Base-by-base conservation (phyloP, 2,329 filamentous ascomycete species). In the Hypocrella siamensis region DNA sequence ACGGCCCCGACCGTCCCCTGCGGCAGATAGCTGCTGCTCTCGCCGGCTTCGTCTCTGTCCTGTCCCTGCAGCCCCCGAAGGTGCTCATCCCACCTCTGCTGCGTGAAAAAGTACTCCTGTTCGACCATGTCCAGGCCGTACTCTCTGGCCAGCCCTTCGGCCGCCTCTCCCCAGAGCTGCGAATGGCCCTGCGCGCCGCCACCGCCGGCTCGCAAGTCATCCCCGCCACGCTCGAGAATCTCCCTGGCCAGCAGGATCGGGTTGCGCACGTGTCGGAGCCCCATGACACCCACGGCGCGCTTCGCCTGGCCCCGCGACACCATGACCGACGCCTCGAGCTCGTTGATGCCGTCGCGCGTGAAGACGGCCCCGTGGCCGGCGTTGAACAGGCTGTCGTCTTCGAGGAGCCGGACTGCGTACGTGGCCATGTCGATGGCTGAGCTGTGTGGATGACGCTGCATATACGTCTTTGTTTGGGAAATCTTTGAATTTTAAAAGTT, bases 271-370 rank as follows among this genome's bases (percentile, higher is more conserved):
- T 64, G 70, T 5, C 64, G 67, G 11, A 93, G 52, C 3, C 82
- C 70, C 57, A 81, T 81, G 5, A 84, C 73, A 3, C 81, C 82
- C 0, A 82, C 79, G 12, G 75, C 83, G 22, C 82, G 70, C 60
- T 93, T 93, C 26, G 72, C 67, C 35, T 63, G 61, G 0, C 77
- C 79, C 18, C 65, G 65, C 2, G 78, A 80, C 0, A 92, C 79
- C 84, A 93, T 93, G 31, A 93, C 70, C 7, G 75, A 81, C 2
- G 82, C 81, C 56, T 93, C 85, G 38, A 93, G 74, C 57, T 93
- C 81, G 50, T 86, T 85, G 39, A 75, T 68, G 14, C 85, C 86
- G 41, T 79, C 75, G 31, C 76, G 72, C 1, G 83, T 93, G 53
- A 92, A 93, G 15, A 93, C 84, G 31, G 84, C 81, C 32, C 86